These are phyloP conservation scores for Arthrobotrys pseudoclavata DNA, from an alignment of 2,329 filamentous ascomycete genomes.

Conservation along the genomic window DNA sequence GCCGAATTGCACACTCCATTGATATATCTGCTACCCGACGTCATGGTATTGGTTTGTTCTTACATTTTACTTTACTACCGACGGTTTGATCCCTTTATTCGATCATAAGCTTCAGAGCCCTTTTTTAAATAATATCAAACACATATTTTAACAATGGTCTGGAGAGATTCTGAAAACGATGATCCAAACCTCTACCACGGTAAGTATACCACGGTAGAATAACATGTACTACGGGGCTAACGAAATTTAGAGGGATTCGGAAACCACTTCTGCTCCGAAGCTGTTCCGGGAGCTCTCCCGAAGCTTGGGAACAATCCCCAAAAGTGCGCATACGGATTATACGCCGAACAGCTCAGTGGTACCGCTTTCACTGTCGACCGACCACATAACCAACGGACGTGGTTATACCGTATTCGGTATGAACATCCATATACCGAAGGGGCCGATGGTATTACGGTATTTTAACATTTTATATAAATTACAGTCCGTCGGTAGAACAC, in stretches of 20 bases:
- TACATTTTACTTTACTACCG: background rate
- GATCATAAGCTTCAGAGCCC: background rate
- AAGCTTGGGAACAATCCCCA: constrained; percentile 79
- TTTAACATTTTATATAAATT: background rate
- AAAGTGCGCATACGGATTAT: constrained; percentile 81
- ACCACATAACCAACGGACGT: constrained; percentile 78
- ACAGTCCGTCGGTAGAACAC: constrained; percentile 56
- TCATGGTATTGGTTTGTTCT: constrained; percentile 6
- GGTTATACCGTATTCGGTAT: constrained; percentile 75
- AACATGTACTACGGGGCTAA: background rate
- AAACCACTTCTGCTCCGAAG: constrained; percentile 58
- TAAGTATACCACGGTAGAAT: constrained; percentile 2
- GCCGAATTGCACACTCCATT: constrained; percentile 6
- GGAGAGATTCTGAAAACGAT: constrained; percentile 45
- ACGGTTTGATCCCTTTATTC: background rate
- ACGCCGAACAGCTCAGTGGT: constrained; percentile 83
- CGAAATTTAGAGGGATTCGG: constrained; percentile 52
- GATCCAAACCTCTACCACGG: constrained; percentile 60
- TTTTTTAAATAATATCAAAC: background rate
- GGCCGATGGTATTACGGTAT: constrained; percentile 42
- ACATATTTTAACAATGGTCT: constrained; percentile 41
- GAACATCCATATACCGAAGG: constrained; percentile 60
- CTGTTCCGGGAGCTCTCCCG: constrained; percentile 49
- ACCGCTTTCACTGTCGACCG: constrained; percentile 79
- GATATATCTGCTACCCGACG: constrained; percentile 3